phyloP scores from a whole-genome alignment of 768 basidiomycete genomes.

The Amanita polypyramis region DNA sequence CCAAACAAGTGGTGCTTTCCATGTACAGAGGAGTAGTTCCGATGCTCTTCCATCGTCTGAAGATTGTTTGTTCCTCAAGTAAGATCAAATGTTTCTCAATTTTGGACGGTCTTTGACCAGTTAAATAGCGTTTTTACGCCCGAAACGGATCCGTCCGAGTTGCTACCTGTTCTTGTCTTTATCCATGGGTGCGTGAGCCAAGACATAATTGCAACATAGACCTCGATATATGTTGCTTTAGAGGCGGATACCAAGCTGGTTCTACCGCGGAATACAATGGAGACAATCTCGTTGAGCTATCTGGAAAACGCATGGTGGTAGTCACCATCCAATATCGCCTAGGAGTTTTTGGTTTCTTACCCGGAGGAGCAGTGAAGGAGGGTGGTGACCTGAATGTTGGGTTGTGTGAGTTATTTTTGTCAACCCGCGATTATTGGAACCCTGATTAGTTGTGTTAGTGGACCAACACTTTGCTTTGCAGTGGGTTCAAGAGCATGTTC shows the following conservation, averaged over 20 bases:
- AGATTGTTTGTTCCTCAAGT: conserved; percentile 34
- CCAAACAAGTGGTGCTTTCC: no score
- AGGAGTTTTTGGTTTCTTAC: conserved; percentile 35
- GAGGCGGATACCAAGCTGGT: conserved; percentile 25
- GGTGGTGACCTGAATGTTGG: conserved; percentile 37
- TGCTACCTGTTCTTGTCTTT: conserved; percentile 31
- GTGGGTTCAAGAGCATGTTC: conserved; percentile 32
- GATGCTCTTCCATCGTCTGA: conserved; percentile 15
- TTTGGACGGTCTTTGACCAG: background rate
- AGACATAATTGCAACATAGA: background rate
- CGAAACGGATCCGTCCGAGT: conserved; percentile 14
- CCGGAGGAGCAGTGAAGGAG: conserved; percentile 31
- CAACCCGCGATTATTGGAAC: background rate
- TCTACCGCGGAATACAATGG: conserved; percentile 16
- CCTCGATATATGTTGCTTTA: conserved; percentile 6
- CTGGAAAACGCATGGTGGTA: conserved; percentile 23
- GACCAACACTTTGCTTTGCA: conserved; percentile 32
- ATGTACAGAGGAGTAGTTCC: background rate
- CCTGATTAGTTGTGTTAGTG: conserved; percentile 15
- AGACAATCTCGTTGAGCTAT: conserved; percentile 25
- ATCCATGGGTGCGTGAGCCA: conserved; percentile 28
- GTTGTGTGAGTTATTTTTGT: conserved; percentile 25
- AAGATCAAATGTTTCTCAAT: background rate
- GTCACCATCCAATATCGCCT: conserved; percentile 34
- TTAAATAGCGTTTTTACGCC: conserved; percentile 24